Conservation (phyloP, 1,284 basidiomycete species). For the Rhodotorula sp. region DNA sequence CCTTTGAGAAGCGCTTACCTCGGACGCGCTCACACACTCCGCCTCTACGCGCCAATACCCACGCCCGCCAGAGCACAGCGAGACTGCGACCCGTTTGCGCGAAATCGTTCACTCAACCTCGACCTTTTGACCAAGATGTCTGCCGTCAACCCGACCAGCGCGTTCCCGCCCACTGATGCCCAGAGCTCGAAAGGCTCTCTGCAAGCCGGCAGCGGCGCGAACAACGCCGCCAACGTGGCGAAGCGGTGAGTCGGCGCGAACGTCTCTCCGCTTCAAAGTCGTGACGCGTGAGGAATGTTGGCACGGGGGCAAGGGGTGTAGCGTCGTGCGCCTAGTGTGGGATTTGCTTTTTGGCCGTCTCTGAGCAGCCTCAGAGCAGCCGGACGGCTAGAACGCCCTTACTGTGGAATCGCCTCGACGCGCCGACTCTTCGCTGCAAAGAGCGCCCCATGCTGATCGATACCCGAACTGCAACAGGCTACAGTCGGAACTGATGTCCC, state of each 20-base stretch:
- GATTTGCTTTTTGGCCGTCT: neutral
- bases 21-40: too few relatives aligned
- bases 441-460: neutral
- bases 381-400: too few relatives aligned
- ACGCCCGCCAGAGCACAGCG: too few relatives aligned
- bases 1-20: too few relatives aligned
- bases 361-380: too few relatives aligned
- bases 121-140: neutral
- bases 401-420: too few relatives aligned
- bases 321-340: neutral
- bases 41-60: too few relatives aligned
- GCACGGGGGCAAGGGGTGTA: too few relatives aligned
- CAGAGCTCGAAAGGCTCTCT: constrained; percentile 1
- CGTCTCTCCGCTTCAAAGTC: neutral
- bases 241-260: constrained; percentile 12
- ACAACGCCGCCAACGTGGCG: constrained; percentile 21
- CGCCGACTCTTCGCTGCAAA: neutral
- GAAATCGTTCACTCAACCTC: constrained; percentile 6
- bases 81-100: too few relatives aligned
- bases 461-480: constrained; percentile 8
- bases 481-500: constrained; percentile 38
- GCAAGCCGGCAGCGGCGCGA: neutral
- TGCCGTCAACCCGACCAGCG: constrained; percentile 15
- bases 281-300: neutral
- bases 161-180: constrained; percentile 1